These are phyloP conservation scores for Botrytis medusae DNA, from an alignment of 2,329 filamentous ascomycete species.

Conservation along the genomic window DNA sequence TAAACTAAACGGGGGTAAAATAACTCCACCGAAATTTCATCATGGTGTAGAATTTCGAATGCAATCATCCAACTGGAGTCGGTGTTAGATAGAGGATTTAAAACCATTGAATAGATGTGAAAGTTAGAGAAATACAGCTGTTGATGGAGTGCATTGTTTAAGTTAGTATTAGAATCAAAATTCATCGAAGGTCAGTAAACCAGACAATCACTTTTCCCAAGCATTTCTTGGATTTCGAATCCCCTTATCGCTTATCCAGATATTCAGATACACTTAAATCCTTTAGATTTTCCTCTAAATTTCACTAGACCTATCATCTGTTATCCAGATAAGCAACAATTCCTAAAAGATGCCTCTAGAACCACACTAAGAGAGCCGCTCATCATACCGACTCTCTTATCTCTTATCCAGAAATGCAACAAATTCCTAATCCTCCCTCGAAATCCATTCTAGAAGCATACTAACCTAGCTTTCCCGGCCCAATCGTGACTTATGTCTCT, in stretches of 20 bases:
- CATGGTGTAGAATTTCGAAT: too few relatives aligned
- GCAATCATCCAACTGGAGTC: too few relatives aligned
- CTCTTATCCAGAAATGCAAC: neutral
- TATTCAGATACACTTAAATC: neutral
- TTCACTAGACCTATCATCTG: neutral
- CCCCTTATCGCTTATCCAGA: neutral
- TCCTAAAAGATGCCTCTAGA: neutral
- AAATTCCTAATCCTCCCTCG: too few relatives aligned
- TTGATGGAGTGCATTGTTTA: too few relatives aligned
- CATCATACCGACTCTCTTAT: neutral
- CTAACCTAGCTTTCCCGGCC: neutral
- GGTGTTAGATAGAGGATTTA: too few relatives aligned
- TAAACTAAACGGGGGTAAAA: neutral
- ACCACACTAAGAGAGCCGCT: neutral
- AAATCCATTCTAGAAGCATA: neutral
- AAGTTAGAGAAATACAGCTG: too few relatives aligned
- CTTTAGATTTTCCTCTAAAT: fast-evolving
- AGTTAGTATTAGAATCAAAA: too few relatives aligned
- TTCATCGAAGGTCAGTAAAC: too few relatives aligned
- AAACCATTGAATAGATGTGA: too few relatives aligned
- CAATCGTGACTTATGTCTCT: neutral
- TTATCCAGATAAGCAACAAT: neutral
- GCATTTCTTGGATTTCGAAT: neutral
- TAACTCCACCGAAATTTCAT: neutral
- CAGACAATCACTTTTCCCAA: neutral